phyloP scores from a whole-genome alignment of 805 yeast genomes.

The Pichia manshurica region DNA sequence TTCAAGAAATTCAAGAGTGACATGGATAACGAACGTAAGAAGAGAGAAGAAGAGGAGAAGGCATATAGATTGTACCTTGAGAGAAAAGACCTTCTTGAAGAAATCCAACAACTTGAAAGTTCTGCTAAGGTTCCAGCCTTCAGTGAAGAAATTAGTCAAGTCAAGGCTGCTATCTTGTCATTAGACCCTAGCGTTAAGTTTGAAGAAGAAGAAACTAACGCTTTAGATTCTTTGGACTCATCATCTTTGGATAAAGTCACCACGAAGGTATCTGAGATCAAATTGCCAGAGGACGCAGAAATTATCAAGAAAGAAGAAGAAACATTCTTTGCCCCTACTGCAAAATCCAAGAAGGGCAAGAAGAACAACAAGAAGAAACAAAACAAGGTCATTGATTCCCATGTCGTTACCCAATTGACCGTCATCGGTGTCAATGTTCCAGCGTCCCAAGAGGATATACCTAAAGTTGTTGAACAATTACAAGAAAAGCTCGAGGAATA shows the following conservation, averaged over 20 bases:
- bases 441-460: constrained; percentile 63
- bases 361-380: constrained; percentile 28
- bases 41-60: constrained; percentile 65
- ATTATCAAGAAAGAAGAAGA: constrained; percentile 53
- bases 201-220: constrained; percentile 33
- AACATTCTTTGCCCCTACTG: constrained; percentile 49
- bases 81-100: constrained; percentile 44
- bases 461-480: constrained; percentile 58
- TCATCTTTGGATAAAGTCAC: constrained; percentile 10
- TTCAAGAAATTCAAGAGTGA: constrained; percentile 63
- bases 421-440: constrained; percentile 78
- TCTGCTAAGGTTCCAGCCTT: constrained; percentile 79
- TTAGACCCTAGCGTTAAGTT: constrained; percentile 77
- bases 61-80: constrained; percentile 42
- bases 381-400: constrained; percentile 59
- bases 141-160: constrained; percentile 66
- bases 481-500: constrained; percentile 66
- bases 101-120: constrained; percentile 66
- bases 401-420: constrained; percentile 67
- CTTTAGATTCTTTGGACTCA: constrained; percentile 14
- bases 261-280: constrained; percentile 42
- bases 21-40: constrained; percentile 62
- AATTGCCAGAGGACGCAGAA: constrained; percentile 58
- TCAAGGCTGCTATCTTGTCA: constrained; percentile 63
- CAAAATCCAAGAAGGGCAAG: constrained; percentile 42